These are phyloP conservation scores for Dorcoceras hygrometricum DNA, from an alignment of 257 asterid genomes.

Conservation along the genomic window DNA sequence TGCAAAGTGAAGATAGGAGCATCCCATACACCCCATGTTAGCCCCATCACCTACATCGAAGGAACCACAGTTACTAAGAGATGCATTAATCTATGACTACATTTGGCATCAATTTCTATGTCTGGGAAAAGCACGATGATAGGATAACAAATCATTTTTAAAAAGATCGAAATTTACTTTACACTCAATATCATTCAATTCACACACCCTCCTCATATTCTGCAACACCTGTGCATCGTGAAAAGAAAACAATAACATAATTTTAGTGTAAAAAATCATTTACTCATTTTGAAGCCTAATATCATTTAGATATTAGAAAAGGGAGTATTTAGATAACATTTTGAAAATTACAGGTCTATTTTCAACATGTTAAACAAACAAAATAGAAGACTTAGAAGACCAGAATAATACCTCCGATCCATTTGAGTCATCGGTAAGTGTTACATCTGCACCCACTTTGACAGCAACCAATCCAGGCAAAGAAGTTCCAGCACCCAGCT, in stretches of 20 bases:
- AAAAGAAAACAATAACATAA: conserved; percentile 16
- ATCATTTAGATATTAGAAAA: no score
- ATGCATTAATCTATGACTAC: not conserved
- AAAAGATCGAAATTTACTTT: conserved; percentile 39
- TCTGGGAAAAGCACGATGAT: conserved; percentile 11
- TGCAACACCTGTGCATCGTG: conserved; percentile 61
- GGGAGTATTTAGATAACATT: not conserved
- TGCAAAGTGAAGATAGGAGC: conserved; percentile 46
- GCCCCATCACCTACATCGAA: conserved; percentile 60
- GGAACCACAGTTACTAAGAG: conserved; percentile 4
- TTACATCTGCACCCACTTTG: conserved; percentile 81
- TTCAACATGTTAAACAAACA: conserved; percentile 11
- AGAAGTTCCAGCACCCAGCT: conserved; percentile 98
- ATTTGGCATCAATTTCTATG: not conserved
- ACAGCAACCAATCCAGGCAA: conserved; percentile 96
- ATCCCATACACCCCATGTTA: conserved; percentile 92
- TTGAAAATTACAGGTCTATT: not conserved
- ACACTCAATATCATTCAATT: conserved; percentile 62
- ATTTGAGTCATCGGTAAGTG: conserved; percentile 62
- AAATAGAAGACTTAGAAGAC: not conserved
- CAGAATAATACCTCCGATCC: conserved; percentile 58
- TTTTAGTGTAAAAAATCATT: not conserved
- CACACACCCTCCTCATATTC: conserved; percentile 69
- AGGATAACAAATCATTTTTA: conserved; percentile 3
- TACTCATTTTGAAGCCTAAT: not conserved